Conservation (phyloP, 257 asterid species). For the Buddleja alternifolia region DNA sequence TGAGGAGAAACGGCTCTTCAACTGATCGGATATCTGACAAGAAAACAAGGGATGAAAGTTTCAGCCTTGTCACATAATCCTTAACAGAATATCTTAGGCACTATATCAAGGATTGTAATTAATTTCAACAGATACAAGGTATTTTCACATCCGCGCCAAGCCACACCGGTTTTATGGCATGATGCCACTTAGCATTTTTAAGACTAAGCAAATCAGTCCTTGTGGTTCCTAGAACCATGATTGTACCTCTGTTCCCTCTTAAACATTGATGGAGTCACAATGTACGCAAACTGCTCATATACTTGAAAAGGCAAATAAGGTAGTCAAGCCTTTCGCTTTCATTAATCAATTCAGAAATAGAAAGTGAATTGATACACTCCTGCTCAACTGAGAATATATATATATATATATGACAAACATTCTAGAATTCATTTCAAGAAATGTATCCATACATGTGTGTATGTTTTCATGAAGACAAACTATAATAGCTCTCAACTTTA, state of each 20-base stretch:
- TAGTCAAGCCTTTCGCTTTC: slow-evolving; percentile 15
- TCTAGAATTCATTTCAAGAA: too few species aligned
- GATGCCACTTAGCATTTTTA: not conserved
- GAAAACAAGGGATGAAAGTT: slow-evolving; percentile 21
- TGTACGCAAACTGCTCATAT: not conserved
- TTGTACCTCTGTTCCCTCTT: not conserved
- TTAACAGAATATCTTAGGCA: not conserved
- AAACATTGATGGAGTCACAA: not conserved
- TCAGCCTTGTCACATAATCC: slow-evolving; percentile 10
- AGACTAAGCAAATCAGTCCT: slow-evolving; percentile 1
- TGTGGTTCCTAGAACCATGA: slow-evolving; percentile 6
- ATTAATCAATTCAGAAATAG: too few species aligned
- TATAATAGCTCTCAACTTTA: too few species aligned
- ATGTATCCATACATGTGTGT: too few species aligned
- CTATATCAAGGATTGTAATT: not conserved
- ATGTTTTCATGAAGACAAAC: too few species aligned
- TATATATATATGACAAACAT: too few species aligned
- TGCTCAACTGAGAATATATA: too few species aligned
- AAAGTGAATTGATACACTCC: too few species aligned
- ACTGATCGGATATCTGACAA: slow-evolving; percentile 92
- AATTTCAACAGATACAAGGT: not conserved
- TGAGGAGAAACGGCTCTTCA: slow-evolving; percentile 94
- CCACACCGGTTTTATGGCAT: not conserved
- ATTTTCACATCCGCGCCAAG: slow-evolving; percentile 22
- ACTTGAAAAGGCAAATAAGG: slow-evolving; percentile 6